Evolutionary conservation across 2,329 filamentous ascomycete species (phyloP).

Genomic region (Botryotinia globosa): DNA sequence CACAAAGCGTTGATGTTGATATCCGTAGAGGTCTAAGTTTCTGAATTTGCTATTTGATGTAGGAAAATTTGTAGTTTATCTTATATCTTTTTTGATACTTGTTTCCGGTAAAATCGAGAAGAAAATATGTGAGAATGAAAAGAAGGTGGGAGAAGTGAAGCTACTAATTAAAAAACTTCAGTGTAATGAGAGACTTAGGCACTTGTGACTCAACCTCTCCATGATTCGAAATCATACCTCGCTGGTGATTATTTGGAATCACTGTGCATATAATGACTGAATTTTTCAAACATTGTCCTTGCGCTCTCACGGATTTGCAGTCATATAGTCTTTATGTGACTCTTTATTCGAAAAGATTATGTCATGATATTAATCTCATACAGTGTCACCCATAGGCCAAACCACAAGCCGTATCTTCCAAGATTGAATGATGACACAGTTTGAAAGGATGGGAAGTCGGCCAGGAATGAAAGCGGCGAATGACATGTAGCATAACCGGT

Average conservation of each 20-base stretch:
- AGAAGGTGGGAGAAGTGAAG: not conserved
- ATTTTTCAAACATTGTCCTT: not conserved
- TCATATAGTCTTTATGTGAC: not conserved
- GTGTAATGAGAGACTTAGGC: not conserved
- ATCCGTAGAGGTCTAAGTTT: not conserved
- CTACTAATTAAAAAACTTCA: not conserved
- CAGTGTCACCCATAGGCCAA: not conserved
- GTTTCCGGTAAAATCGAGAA: not conserved
- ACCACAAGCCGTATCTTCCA: not conserved
- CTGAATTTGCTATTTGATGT: not conserved
- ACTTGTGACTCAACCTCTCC: not conserved
- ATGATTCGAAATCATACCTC: not conserved
- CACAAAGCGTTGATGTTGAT: not conserved
- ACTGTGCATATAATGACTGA: not conserved
- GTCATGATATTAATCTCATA: too few species aligned
- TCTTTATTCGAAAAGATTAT: too few species aligned
- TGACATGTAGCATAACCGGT: not conserved
- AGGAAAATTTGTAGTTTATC: fast-evolving
- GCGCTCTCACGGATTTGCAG: not conserved
- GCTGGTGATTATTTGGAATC: not conserved
- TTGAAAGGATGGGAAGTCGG: not conserved
- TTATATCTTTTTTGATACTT: not conserved
- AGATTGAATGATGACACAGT: not conserved
- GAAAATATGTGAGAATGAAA: not conserved
- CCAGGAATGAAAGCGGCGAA: not conserved